phyloP scores from a whole-genome alignment of 208 protist species.

The Phytomonas sp. region DNA sequence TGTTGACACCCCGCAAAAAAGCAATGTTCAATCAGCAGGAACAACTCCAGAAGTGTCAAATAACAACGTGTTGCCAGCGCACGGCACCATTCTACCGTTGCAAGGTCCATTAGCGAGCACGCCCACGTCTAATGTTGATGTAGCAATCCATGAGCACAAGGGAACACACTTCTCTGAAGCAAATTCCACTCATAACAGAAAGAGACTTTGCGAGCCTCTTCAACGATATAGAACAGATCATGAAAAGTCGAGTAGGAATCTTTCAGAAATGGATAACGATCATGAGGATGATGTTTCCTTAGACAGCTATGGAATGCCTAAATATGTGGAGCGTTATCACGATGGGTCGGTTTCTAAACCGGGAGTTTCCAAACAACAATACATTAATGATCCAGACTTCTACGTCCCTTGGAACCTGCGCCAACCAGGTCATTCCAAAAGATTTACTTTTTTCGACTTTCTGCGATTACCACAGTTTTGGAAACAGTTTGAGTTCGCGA shows the following conservation, averaged over 20 bases:
- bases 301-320: constrained; percentile 61
- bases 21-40: neutral
- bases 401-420: constrained; percentile 65
- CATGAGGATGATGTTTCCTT: constrained; percentile 33
- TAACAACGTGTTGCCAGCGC: too few species aligned
- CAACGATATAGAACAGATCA: neutral
- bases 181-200: neutral
- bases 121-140: too few species aligned
- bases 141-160: too few species aligned
- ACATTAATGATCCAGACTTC: neutral
- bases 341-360: neutral
- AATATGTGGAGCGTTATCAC: constrained; percentile 43
- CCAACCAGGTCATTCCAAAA: constrained; percentile 11
- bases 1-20: too few species aligned
- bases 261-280: neutral
- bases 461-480: constrained; percentile 62
- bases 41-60: neutral
- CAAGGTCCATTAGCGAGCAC: too few species aligned
- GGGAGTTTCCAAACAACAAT: neutral
- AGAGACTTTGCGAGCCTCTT: neutral
- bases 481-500: constrained; percentile 68
- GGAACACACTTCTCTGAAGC: too few species aligned
- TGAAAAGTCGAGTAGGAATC: neutral
- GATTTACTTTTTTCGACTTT: constrained; percentile 59
- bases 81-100: neutral